A percentile compares a stretch with the other conserved stretches of the same genome.
phyloP scores from a whole-genome alignment of 176 grass and related monocot genomes.

The Ensete ventricosum region DNA sequence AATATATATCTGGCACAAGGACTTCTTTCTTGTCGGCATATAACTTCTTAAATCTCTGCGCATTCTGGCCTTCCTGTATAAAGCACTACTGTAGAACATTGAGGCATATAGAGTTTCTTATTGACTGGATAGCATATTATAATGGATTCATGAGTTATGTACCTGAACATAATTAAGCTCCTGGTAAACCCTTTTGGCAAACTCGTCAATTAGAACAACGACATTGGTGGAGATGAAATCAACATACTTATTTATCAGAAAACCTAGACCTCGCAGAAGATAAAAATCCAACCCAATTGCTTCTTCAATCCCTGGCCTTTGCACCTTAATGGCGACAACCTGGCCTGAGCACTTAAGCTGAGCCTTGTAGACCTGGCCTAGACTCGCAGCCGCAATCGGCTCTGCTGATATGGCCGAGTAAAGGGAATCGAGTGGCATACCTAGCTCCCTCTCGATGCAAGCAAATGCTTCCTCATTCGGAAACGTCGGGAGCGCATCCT shows the following conservation, averaged over 20 bases:
- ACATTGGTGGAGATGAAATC: slow-evolving; percentile 70
- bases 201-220: slow-evolving; percentile 89
- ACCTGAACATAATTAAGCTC: slow-evolving; percentile 99
- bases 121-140: background rate
- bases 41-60: slow-evolving; percentile 79
- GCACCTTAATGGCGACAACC: slow-evolving; percentile 84
- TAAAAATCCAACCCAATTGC: slow-evolving; percentile 86
- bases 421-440: slow-evolving; percentile 59
- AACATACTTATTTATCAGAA: slow-evolving; percentile 83
- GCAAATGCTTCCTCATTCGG: slow-evolving; percentile 82
- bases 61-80: slow-evolving; percentile 92
- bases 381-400: slow-evolving; percentile 86
- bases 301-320: slow-evolving; percentile 84
- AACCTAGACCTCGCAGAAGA: slow-evolving; percentile 69
- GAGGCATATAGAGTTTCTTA: background rate
- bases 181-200: slow-evolving; percentile 82
- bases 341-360: slow-evolving; percentile 56
- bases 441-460: slow-evolving; percentile 82
- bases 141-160: background rate
- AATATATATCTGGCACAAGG: slow-evolving; percentile 91
- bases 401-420: slow-evolving; percentile 72
- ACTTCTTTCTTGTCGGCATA: slow-evolving; percentile 94
- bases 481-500: slow-evolving; percentile 96
- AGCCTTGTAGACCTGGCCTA: slow-evolving; percentile 96
- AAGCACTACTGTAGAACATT: background rate